Evolutionary conservation across 2,329 filamentous ascomycete species (phyloP), one percentile per base, ranked within the genome.

Genomic region (Trichoderma lentiforme): DNA sequence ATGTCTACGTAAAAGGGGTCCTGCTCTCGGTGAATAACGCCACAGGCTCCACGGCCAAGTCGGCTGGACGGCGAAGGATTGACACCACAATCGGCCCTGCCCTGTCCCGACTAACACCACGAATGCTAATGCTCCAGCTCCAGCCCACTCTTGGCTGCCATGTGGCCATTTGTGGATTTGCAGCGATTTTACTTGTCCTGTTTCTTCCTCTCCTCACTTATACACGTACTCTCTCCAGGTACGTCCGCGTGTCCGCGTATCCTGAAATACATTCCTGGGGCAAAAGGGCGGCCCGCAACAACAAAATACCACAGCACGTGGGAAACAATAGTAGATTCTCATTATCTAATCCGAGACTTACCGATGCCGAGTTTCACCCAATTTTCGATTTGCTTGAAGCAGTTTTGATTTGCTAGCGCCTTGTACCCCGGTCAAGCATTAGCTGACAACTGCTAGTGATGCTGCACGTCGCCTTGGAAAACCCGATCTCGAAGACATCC

Each of bases 51-150:
- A 62, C 28, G 57, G 66, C 57, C 66, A 70, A 70, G 57, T 34
- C 66, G 66, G 66, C 66, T 70, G 57, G 56, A 12, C 66, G 57
- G 66, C 57, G 21, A 70, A 61, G 66, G 66, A 62, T 62, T 53
- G 24, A 36, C 66, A 69, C 57, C 56, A 51, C 39, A 70, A 70
- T 70, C 66, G 57, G 66, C 34, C 66, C 66, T 58, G 66, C 28
- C 66, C 34, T 57, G 64, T 34, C 43, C 34, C 51, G 32, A 57
- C 64, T 36, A 56, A 53, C 9, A 51, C 43, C 43, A 51, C 18
- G 53, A 39, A 21, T 26, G n/a, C 24, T n/a, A 30, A 14, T 58
- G 28, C 39, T 30, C 51, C 30, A 53, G 26, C 21, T 21, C 39
- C 15, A 53, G 39, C 12, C 64, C 64, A 26, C 39, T 70, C 57